phyloP scores from a whole-genome alignment of 202 grass and related monocot genomes.

The Cymbopogon flexuosus region DNA sequence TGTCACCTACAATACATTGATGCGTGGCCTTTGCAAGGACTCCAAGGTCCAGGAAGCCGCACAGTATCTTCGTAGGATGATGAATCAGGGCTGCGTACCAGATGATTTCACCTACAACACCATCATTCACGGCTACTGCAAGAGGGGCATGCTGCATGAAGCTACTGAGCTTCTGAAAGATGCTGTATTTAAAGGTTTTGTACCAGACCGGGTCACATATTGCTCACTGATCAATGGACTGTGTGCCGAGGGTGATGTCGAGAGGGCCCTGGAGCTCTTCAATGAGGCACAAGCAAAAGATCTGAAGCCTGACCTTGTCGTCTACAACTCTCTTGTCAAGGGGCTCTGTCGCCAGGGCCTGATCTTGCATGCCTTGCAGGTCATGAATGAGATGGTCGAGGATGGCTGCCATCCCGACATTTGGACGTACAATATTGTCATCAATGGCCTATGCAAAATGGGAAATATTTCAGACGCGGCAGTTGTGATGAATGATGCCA shows the following conservation, averaged over 20 bases:
- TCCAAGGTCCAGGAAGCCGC: conserved; percentile 54
- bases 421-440: conserved; percentile 86
- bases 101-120: conserved; percentile 98
- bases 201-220: conserved; percentile 78
- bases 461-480: conserved; percentile 81
- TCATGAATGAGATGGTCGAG: conserved; percentile 74
- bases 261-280: conserved; percentile 76
- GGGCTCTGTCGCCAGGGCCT: conserved; percentile 76
- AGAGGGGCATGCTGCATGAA: conserved; percentile 63
- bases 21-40: conserved; percentile 68
- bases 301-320: conserved; percentile 47
- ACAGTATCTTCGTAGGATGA: conserved; percentile 65
- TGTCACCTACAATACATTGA: conserved; percentile 85
- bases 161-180: conserved; percentile 72
- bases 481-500: conserved; percentile 79
- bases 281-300: conserved; percentile 61
- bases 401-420: conserved; percentile 69
- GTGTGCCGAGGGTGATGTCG: conserved; percentile 73
- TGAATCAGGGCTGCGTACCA: conserved; percentile 67
- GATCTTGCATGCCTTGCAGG: conserved; percentile 84
- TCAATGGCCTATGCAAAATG: conserved; percentile 96
- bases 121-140: conserved; percentile 83
- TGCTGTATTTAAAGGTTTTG: conserved; percentile 84
- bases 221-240: conserved; percentile 85
- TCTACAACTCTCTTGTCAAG: conserved; percentile 90